Conservation (phyloP, 306 rosid species). For the Vicia sativa region DNA sequence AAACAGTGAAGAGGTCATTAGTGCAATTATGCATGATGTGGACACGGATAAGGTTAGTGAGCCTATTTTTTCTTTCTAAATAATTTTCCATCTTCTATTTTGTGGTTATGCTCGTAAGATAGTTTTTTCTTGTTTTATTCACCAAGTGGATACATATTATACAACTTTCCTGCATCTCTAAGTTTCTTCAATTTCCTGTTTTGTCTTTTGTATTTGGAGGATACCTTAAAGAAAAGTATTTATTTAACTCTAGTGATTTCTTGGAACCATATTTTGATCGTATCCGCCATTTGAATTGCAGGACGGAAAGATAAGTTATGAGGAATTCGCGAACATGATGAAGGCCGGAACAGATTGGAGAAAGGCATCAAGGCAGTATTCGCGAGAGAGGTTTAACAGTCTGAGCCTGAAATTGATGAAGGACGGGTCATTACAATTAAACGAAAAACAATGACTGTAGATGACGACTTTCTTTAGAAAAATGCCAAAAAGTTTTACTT, state of each 20-base stretch:
- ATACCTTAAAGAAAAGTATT: neutral
- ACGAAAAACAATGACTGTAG: slow-evolving; percentile 41
- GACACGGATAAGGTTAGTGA: slow-evolving; percentile 90
- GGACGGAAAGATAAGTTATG: slow-evolving; percentile 92
- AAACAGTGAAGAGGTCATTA: slow-evolving; percentile 70
- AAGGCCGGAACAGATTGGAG: slow-evolving; percentile 99
- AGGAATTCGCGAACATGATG: slow-evolving; percentile 91
- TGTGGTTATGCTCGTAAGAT: slow-evolving; percentile 1
- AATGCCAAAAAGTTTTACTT: slow-evolving; percentile 14
- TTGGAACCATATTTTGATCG: slow-evolving; percentile 26
- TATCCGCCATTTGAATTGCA: slow-evolving; percentile 43
- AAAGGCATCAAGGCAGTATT: slow-evolving; percentile 95
- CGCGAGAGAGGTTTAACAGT: slow-evolving; percentile 85
- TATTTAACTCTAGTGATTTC: neutral
- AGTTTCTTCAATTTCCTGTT: neutral
- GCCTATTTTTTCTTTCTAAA: neutral
- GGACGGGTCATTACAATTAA: slow-evolving; percentile 72
- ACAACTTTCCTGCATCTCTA: slow-evolving; percentile 10
- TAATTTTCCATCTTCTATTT: neutral
- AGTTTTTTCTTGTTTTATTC: slow-evolving; percentile 4
- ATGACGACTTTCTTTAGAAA: slow-evolving; percentile 32
- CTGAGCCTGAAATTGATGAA: slow-evolving; percentile 68
- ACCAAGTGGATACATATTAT: neutral
- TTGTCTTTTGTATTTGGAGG: neutral
- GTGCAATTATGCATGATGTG: slow-evolving; percentile 82